Base-by-base conservation (phyloP, 2,329 filamentous ascomycete genomes). In the Chaetomium olivaceum region DNA sequence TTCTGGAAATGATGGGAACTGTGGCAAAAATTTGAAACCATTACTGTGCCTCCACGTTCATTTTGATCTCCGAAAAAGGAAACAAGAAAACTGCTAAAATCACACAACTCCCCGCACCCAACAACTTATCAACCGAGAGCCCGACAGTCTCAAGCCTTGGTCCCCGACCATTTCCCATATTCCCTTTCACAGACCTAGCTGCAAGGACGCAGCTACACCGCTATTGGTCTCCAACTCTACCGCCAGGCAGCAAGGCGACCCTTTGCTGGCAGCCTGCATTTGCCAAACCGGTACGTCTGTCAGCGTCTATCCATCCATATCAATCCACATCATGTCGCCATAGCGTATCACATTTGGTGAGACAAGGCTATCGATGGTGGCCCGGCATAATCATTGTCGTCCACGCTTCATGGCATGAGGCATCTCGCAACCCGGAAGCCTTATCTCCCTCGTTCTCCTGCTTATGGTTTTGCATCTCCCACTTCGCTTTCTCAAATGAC, bases 221-320 rank as follows among this genome's bases (percentile, higher is more conserved):
- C 57, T 58, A 70, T 70, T 70, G 65, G 67, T 55, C 48, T 63
- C 29, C 62, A 52, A 31, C 46, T 61, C 51, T 60, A 11, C 29
- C 19, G 58, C 67, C 61, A 64, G 61, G 67, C 67, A 68, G 61
- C 68, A 61, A 62, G 61, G 62, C 68, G 67, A 52, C 27, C 46
- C 51, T 33, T 67, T 46, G 54, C 58, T 66, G 25, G 51, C 62
- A 23, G 36, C 60, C 64, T 66, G 66, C 66, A 59, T 59, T 43
- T 57, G 58, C 61, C 16, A 63, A 52, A 5, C 58, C 64, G 68
- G 69, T 71, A 69, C 65, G 67, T 67, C 67, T n/a, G 16, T 43
- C 39, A 43, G 39, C 39, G 6, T 43, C 39, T 19, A 16, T 19
- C 36, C 39, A 19, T 43, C 39, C 19, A 16, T 14, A 9, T 39